Base-by-base conservation (phyloP, 306 rosid genomes). In the Macrotyloma uniflorum region DNA sequence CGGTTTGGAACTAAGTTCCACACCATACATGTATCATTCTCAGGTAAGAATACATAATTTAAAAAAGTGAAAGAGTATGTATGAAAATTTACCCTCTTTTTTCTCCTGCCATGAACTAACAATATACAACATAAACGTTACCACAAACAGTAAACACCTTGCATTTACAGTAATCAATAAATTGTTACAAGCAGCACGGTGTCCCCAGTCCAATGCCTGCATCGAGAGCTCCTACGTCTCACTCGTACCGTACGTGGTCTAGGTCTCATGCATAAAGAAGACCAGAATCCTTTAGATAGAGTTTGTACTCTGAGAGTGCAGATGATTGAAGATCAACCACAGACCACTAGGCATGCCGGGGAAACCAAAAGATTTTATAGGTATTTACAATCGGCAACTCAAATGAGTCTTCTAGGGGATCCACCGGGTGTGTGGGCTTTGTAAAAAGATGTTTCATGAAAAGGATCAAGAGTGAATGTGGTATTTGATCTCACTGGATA, bases 321-420 rank as follows among this genome's bases (percentile, higher is more conserved):
- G 24, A 78, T 72, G 24, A 78, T 72, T 67, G 76, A 33, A 72
- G 69, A 59, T 69, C 83, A 70, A 74, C 68, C 55, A 61, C 45
- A 63, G 73, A 68, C 66, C 71, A 74, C 70, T 69, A 67, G 75
- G 86, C 80, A 77, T 38, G 71, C 81, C 10, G 64, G 87, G 84
- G 79, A 70, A 71, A 51, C 84, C 79, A 82, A 59, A 62, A 72
- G 79, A 75, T 32, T 63, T 35, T 46, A n/a, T 33, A 69, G 62
- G 76, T 84, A 86, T 88, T 83, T 85, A 92, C 97, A 84, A 12
- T 74, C 33, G 0, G 15, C 66, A 78, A 59, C 75, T 91, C 87
- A 91, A 80, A 91, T 70, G 76, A 80, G 86, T 84, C 98, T 86
- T 79, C 93, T 90, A 12, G 98, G 98, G 76, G 98, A 94, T 71